Percentiles rank a stretch among this genome's conserved stretches.
Conservation (phyloP, 441 rosid genomes). For the Populus trichocarpa region DNA sequence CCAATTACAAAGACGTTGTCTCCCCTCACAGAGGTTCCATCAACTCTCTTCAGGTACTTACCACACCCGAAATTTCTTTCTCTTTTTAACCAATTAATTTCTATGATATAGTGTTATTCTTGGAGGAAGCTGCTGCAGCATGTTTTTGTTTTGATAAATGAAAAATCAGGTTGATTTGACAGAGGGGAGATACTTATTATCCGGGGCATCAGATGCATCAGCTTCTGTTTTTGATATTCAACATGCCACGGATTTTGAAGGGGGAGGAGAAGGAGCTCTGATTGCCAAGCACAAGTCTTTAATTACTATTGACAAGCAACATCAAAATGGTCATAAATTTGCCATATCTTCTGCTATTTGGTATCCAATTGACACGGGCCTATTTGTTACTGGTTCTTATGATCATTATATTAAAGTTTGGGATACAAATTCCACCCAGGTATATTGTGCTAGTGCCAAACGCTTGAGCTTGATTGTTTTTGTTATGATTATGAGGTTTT, state of each 20-base stretch:
- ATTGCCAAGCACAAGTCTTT: constrained; percentile 71
- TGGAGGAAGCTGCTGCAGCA: neutral
- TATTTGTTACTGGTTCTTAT: constrained; percentile 79
- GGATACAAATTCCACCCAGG: constrained; percentile 92
- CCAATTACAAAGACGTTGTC: constrained; percentile 73
- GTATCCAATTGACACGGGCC: constrained; percentile 96
- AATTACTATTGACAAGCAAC: constrained; percentile 72
- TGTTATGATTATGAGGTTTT: neutral
- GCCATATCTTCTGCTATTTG: constrained; percentile 82
- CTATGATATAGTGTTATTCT: neutral
- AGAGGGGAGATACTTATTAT: constrained; percentile 77
- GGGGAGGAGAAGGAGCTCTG: constrained; percentile 33
- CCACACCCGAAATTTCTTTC: neutral
- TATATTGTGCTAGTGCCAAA: neutral
- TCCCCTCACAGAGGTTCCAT: constrained; percentile 84
- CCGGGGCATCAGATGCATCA: constrained; percentile 86
- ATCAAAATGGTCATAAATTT: constrained; percentile 65
- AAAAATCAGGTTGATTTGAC: constrained; percentile 82
- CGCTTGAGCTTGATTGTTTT: neutral
- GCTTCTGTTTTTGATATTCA: constrained; percentile 77
- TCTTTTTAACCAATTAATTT: neutral
- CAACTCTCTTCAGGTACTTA: constrained; percentile 77
- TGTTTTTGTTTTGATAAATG: neutral
- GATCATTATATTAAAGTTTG: constrained; percentile 83
- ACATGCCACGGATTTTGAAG: constrained; percentile 55